Evolutionary conservation across 2,329 filamentous ascomycete species (phyloP), one percentile per base, ranked within the genome.

Genomic region (Lachnellula willkommii): DNA sequence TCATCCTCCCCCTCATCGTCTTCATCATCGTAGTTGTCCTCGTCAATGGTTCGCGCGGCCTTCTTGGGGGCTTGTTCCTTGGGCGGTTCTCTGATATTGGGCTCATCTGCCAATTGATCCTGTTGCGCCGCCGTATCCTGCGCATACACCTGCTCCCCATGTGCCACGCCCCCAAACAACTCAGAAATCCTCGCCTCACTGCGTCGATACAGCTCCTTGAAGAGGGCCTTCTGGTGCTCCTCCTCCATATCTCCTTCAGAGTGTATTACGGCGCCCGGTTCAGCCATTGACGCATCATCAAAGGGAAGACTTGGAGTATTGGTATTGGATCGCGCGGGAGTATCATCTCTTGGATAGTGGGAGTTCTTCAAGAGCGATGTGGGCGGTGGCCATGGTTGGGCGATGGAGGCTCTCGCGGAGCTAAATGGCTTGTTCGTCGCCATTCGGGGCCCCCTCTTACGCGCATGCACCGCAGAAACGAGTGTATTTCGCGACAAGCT

Each of bases 1-100:
- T 83, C 79, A 17, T 85, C 83, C 46, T 83, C 85, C 15, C 87
- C 85, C 7, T 87, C 84, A 1, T 89, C 87, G 15, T 90, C 88
- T 56, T 96, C 91, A 66, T 93, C 89, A 63, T 88, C 89, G 68
- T 93, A 92, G 73, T 93, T 87, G 66, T 91, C 88, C 70, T 93
- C 89, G 65, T 91, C 84, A 78, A 93, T 91, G 69, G 83, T 79
- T 66, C 89, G 81, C 71, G 87, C 88, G 47, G 84, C 79, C 73
- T 89, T 88, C 74, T 94, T 96, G 61, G 68, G 71, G 67, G 73
- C 63, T 77, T 70, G 64, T 82, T 65, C 61, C 57, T 62, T 63
- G n/a, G 58, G 75, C 54, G 79, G 75, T 65, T 81, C 77, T 54
- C 76, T 77, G 60, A 73, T 66, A 57, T 70, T 82, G 79, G 58